Percentiles rank a stretch among this genome's conserved stretches.
Conservation (phyloP, 2,329 filamentous ascomycete species). For the Pseudogymnoascus verrucosus region DNA sequence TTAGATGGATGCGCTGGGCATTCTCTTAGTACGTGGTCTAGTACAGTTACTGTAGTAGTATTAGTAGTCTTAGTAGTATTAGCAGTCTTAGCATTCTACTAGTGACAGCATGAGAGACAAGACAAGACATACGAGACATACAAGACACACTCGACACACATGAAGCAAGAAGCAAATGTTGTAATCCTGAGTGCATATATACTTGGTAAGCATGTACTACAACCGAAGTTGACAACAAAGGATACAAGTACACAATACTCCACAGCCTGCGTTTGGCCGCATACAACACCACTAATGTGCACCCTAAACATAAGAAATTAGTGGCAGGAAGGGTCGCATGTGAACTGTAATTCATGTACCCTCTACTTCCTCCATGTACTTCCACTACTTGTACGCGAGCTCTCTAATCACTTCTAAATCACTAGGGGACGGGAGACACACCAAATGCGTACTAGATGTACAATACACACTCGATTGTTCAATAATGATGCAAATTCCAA, state of each 20-base stretch:
- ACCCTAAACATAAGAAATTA: not conserved
- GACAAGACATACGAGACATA: not conserved
- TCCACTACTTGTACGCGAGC: not conserved
- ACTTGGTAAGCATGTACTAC: not conserved
- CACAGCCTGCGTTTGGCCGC: not conserved
- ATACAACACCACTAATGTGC: not conserved
- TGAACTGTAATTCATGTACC: not conserved
- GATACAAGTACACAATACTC: not conserved
- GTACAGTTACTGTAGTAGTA: not conserved
- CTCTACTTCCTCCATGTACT: not conserved
- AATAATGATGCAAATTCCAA: not conserved
- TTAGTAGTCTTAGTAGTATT: not conserved
- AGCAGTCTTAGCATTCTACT: not conserved
- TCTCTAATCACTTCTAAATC: not conserved
- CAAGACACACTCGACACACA: not conserved
- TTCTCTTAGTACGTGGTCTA: not conserved
- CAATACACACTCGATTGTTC: too few species aligned
- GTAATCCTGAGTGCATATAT: not conserved
- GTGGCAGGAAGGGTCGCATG: not conserved
- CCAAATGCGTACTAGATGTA: constrained; percentile 1
- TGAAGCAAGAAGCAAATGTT: not conserved
- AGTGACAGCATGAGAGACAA: not conserved
- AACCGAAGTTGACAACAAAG: not conserved
- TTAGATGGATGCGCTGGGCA: not conserved
- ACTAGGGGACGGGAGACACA: not conserved